phyloP scores from a whole-genome alignment of 1,139 yeast genomes.

The Sugiyamaella novakii region DNA sequence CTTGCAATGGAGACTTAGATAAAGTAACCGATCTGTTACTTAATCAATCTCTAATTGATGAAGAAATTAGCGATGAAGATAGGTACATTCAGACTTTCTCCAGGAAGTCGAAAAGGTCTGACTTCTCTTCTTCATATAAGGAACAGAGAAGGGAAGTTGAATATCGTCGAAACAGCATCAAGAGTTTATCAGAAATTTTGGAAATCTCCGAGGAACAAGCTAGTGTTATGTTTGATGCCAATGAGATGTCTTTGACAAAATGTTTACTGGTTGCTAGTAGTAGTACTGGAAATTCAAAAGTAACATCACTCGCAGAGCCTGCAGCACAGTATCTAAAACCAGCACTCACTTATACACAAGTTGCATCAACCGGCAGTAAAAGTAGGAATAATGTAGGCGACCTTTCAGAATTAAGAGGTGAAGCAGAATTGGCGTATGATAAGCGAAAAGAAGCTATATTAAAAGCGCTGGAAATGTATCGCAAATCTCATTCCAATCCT shows the following conservation, averaged over 20 bases:
- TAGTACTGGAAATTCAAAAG: neutral
- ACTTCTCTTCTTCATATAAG: conserved; percentile 1
- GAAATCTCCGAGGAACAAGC: conserved; percentile 19
- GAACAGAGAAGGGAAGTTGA: conserved; percentile 6
- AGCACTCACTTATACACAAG: neutral
- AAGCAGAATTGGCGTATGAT: conserved; percentile 5
- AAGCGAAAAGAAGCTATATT: conserved; percentile 11
- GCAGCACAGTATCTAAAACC: neutral
- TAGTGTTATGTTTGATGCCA: conserved; percentile 13
- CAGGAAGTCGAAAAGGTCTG: neutral
- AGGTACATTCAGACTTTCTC: conserved; percentile 7
- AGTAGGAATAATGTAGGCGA: neutral
- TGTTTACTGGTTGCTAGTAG: conserved; percentile 2
- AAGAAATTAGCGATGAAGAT: conserved; percentile 23
- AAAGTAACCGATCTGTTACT: conserved; percentile 34
- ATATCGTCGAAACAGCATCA: conserved; percentile 3
- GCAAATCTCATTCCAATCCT: conserved; percentile 33
- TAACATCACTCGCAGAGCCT: too few species aligned
- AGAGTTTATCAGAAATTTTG: conserved; percentile 5
- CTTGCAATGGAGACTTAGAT: conserved; percentile 29
- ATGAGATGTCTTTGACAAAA: conserved; percentile 19
- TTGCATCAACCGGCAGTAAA: neutral
- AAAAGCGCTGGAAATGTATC: conserved; percentile 27
- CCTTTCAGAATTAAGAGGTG: neutral
- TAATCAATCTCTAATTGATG: conserved; percentile 29